phyloP scores from a whole-genome alignment of 2,329 filamentous ascomycete genomes.

The Claviceps fusiformis region DNA sequence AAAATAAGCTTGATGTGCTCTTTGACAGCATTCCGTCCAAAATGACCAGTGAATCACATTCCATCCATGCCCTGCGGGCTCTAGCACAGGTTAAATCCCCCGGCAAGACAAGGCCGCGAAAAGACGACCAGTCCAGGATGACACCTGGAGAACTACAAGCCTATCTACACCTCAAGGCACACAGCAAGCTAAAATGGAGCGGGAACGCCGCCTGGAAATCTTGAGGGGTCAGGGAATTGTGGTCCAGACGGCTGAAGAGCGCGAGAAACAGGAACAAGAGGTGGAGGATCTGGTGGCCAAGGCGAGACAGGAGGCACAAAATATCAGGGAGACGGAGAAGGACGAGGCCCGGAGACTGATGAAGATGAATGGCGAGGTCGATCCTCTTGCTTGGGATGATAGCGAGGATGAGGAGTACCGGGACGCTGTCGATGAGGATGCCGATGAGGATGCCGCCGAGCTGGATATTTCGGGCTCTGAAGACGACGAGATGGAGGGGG shows the following conservation, averaged over 20 bases:
- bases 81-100: slow-evolving; percentile 61
- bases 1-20: slow-evolving; percentile 43
- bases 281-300: slow-evolving; percentile 82
- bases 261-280: slow-evolving; percentile 65
- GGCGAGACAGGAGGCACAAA: slow-evolving; percentile 61
- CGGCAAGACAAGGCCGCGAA: slow-evolving; percentile 33
- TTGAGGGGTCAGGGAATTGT: slow-evolving; percentile 68
- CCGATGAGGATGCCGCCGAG: slow-evolving; percentile 24
- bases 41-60: slow-evolving; percentile 47
- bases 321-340: slow-evolving; percentile 65
- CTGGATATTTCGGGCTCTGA: slow-evolving; percentile 33
- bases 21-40: slow-evolving; percentile 57
- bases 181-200: slow-evolving; percentile 65
- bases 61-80: slow-evolving; percentile 55
- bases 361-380: slow-evolving; percentile 31
- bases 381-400: slow-evolving; percentile 42
- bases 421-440: slow-evolving; percentile 22
- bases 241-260: slow-evolving; percentile 75
- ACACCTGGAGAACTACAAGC: slow-evolving; percentile 56
- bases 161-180: slow-evolving; percentile 55
- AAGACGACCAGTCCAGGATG: slow-evolving; percentile 41
- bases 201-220: slow-evolving; percentile 61
- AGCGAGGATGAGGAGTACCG: slow-evolving; percentile 40
- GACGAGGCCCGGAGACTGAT: slow-evolving; percentile 55
- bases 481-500: slow-evolving; percentile 19